Conservation (phyloP, 495 filamentous ascomycete genomes). For the Aeminium ludgeri region DNA sequence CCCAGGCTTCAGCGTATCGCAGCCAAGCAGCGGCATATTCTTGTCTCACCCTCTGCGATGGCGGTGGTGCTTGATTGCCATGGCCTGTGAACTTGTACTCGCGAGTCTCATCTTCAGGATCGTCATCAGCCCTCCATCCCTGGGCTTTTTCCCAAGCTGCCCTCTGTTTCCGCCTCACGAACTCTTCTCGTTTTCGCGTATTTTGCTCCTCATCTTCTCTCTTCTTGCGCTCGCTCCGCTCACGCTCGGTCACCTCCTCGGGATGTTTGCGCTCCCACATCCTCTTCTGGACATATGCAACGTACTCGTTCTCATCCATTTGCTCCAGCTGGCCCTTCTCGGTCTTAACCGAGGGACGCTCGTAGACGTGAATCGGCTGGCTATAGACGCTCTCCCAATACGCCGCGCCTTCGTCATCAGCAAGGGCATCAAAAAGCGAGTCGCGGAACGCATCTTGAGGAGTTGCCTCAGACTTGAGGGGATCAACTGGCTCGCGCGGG, state of each 20-base stretch:
- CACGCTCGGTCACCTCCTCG: slow-evolving; percentile 47
- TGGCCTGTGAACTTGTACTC: slow-evolving; percentile 38
- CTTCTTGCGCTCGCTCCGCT: slow-evolving; percentile 36
- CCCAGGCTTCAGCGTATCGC: slow-evolving; percentile 10
- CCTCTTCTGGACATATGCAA: slow-evolving; percentile 57
- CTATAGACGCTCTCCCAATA: slow-evolving; percentile 95
- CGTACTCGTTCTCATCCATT: slow-evolving; percentile 88
- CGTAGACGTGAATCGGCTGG: slow-evolving; percentile 65
- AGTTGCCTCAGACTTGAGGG: not conserved
- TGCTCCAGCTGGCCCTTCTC: slow-evolving; percentile 50
- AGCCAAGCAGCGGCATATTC: slow-evolving; percentile 11
- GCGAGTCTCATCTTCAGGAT: slow-evolving; percentile 37
- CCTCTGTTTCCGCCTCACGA: slow-evolving; percentile 18
- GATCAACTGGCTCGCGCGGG: slow-evolving; percentile 10
- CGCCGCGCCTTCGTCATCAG: slow-evolving; percentile 82
- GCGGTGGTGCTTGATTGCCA: not conserved
- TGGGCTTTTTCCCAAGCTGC: slow-evolving; percentile 28
- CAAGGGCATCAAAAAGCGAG: slow-evolving; percentile 97
- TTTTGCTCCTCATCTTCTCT: slow-evolving; percentile 29
- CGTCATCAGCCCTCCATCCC: slow-evolving; percentile 21
- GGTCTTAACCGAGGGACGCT: slow-evolving; percentile 24
- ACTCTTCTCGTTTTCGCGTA: slow-evolving; percentile 26
- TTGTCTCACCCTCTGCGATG: not conserved
- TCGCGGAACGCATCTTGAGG: slow-evolving; percentile 63
- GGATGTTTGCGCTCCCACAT: slow-evolving; percentile 87